A percentile compares a stretch with the other conserved stretches of the same genome.
These are phyloP conservation scores for Yamadazyma atlantica DNA, from an alignment of 1,139 yeast species.

Conservation along the genomic window DNA sequence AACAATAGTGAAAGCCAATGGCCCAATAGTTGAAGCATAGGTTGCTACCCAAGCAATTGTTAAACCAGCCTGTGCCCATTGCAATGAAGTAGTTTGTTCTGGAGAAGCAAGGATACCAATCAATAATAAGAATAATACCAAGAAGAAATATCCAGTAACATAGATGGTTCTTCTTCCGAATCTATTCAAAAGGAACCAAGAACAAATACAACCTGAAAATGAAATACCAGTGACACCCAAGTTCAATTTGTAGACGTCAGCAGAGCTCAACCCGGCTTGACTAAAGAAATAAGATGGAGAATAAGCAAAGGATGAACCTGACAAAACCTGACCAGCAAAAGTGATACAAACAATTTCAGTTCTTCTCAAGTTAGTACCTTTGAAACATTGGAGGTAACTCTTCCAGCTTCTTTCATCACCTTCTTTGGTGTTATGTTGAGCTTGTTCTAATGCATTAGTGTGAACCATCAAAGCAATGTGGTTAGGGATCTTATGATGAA, in stretches of 20 bases:
- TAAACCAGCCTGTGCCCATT: conserved; percentile 25
- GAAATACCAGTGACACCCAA: conserved; percentile 25
- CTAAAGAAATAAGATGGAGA: conserved; percentile 32
- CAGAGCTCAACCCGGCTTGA: conserved; percentile 30
- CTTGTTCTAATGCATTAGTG: conserved; percentile 4
- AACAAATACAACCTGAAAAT: conserved; percentile 17
- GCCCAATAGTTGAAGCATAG: conserved; percentile 26
- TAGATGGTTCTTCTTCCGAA: conserved; percentile 19
- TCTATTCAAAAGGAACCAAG: conserved; percentile 4
- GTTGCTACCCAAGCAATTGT: conserved; percentile 25
- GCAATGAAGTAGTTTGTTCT: conserved; percentile 16
- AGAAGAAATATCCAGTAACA: conserved; percentile 13
- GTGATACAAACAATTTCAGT: conserved; percentile 4
- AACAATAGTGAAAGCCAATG: conserved; percentile 23
- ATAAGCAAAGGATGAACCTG: conserved; percentile 8
- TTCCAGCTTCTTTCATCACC: conserved; percentile 2
- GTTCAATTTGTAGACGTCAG: conserved; percentile 25
- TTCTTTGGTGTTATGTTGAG: conserved; percentile 2
- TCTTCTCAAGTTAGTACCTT: conserved; percentile 5
- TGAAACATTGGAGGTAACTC: conserved; percentile 4
- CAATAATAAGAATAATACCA: conserved; percentile 14
- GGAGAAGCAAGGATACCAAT: conserved; percentile 32
- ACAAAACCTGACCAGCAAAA: conserved; percentile 3
- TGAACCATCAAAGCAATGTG: conserved; percentile 2
- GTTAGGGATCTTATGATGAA: conserved; percentile 1